Evolutionary conservation across 164 flowering plant species (phyloP), one percentile per base, ranked within the genome.

Genomic region (Tinospora cordifolia): DNA sequence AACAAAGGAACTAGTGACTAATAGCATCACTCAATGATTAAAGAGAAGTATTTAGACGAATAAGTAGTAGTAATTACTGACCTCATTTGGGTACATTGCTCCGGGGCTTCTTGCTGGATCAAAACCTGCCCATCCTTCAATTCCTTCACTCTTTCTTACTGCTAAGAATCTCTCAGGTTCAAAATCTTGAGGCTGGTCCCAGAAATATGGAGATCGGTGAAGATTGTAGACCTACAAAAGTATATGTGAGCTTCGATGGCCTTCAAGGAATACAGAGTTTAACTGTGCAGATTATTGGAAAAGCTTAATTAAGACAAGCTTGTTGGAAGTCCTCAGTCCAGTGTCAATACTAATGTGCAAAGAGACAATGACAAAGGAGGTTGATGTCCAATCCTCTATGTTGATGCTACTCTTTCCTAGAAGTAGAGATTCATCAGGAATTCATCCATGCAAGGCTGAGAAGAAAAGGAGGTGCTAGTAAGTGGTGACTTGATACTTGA

Each of bases 31-130:
- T 19, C 21, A 15, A 58, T 63, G 21, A 63, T 49, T 19, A 25
- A 3, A 21, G 36, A 30, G 36, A 30, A 4, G 36, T 30, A 19
- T 70, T 57, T 22, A 15, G 14, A 47, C 22, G 69, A 69, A 8
- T 47, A 39, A n/a, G 21, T 0, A 8, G 24, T 8, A 46, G 44
- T 30, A 4, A 4, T 64, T 17, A 24, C 19, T 67, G 3, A 92
- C 98, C 97, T 94, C 97, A 66, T 92, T 92, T 14, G 98, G 97
- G 77, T 94, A 94, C 72, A 94, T 69, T 27, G 97, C 93, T 69
- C 98, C 98, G 47, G 92, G 93, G 74, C 92, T 92, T 74, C 97
- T 81, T 57, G 88, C 82, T 63, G 98, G 98, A 81, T 94, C 97
- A 62, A 87, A 91, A 66, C 98, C 98, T 40, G 86, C 84, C 98